phyloP scores from a whole-genome alignment of 768 basidiomycete genomes.

The Termitomyces sp. region DNA sequence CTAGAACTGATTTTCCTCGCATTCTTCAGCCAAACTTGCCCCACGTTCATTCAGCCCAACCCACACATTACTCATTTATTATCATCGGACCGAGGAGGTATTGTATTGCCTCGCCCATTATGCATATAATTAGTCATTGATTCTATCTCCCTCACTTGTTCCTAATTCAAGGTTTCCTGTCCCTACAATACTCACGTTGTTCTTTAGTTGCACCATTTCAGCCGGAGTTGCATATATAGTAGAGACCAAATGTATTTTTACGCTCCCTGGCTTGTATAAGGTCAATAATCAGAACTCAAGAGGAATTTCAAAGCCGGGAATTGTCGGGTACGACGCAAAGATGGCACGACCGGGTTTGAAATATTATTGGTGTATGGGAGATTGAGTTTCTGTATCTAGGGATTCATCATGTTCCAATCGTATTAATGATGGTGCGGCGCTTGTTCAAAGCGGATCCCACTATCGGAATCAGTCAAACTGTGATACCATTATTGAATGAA shows the following conservation, averaged over 20 bases:
- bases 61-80: conserved; percentile 25
- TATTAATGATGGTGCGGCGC: conserved; percentile 68
- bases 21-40: conserved; percentile 19
- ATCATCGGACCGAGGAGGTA: conserved; percentile 38
- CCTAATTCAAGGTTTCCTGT: conserved; percentile 23
- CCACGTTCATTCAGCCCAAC: conserved; percentile 16
- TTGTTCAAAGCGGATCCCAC: conserved; percentile 89
- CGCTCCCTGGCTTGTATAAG: conserved; percentile 27
- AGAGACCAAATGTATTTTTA: conserved; percentile 55
- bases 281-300: conserved; percentile 14
- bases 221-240: conserved; percentile 46
- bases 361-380: background rate
- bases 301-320: background rate
- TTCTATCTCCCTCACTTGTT: conserved; percentile 23
- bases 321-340: background rate
- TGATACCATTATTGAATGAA: background rate
- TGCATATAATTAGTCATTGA: conserved; percentile 34
- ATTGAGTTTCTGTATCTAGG: background rate
- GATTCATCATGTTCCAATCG: background rate
- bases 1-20: conserved; percentile 15
- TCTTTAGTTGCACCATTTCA: conserved; percentile 40
- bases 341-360: background rate
- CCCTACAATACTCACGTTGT: conserved; percentile 34
- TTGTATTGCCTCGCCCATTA: conserved; percentile 33
- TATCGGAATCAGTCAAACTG: conserved; percentile 25